Percentiles rank a stretch among this genome's conserved stretches.
phyloP scores from a whole-genome alignment of 305 asterid genomes.

The Fraxinus greggii region DNA sequence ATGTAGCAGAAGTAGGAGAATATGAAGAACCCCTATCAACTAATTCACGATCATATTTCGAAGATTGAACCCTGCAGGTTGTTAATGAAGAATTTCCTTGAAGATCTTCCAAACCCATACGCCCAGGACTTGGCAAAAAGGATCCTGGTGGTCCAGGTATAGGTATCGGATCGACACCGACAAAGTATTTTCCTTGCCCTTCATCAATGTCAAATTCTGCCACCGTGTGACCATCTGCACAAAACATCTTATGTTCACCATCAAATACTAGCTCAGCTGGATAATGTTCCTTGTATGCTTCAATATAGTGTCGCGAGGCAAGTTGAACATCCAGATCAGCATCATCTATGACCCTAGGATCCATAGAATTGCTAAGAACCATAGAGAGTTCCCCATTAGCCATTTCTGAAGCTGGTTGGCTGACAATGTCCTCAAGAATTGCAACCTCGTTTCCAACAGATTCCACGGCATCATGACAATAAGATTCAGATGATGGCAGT shows the following conservation, averaged over 20 bases:
- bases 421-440: constrained; percentile 32
- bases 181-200: constrained; percentile 57
- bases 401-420: constrained; percentile 36
- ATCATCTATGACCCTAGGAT: constrained; percentile 38
- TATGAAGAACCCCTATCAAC: constrained; percentile 60
- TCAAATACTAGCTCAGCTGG: constrained; percentile 45
- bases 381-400: constrained; percentile 36
- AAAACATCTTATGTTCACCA: constrained; percentile 44
- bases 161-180: constrained; percentile 77
- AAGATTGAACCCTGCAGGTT: constrained; percentile 67
- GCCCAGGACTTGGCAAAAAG: constrained; percentile 87
- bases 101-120: constrained; percentile 70
- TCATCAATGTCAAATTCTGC: constrained; percentile 43
- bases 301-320: constrained; percentile 33
- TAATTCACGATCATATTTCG: constrained; percentile 61
- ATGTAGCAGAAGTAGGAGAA: constrained; percentile 69
- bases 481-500: constrained; percentile 33
- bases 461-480: constrained; percentile 25
- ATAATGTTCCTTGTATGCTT: constrained; percentile 32
- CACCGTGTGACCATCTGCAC: constrained; percentile 32
- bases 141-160: constrained; percentile 98
- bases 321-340: constrained; percentile 32
- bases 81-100: constrained; percentile 75
- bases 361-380: constrained; percentile 48
- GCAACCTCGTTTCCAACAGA: constrained; percentile 28